These are phyloP conservation scores for Rosa rugosa DNA, from an alignment of 306 rosid species.

Conservation along the genomic window DNA sequence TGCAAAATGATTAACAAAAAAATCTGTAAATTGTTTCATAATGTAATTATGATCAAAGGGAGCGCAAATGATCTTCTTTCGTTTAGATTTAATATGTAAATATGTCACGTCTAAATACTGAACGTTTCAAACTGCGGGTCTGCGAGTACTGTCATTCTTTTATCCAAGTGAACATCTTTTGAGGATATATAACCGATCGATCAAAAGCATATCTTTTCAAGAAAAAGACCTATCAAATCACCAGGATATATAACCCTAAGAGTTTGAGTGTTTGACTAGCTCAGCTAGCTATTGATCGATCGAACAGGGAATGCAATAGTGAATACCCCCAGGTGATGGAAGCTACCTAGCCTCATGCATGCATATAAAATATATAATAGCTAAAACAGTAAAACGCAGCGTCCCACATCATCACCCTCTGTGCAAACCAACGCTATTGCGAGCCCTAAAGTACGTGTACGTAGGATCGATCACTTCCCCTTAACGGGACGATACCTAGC, in stretches of 20 bases:
- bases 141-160: neutral
- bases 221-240: neutral
- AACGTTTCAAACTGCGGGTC: neutral
- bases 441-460: neutral
- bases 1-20: neutral
- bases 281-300: neutral
- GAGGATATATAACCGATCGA: neutral
- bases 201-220: neutral
- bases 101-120: neutral
- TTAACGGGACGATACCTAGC: neutral
- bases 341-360: neutral
- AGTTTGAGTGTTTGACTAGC: constrained; percentile 3
- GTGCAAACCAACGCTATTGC: neutral
- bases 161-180: neutral
- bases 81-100: neutral
- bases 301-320: neutral
- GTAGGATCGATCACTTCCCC: neutral
- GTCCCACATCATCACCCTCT: neutral
- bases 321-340: neutral
- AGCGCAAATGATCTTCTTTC: neutral
- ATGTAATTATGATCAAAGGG: neutral
- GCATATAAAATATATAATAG: neutral
- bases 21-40: neutral
- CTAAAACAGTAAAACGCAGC: neutral
- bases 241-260: neutral